Base-by-base conservation (phyloP, 2,329 filamentous ascomycete species). In the Verticillium longisporum region DNA sequence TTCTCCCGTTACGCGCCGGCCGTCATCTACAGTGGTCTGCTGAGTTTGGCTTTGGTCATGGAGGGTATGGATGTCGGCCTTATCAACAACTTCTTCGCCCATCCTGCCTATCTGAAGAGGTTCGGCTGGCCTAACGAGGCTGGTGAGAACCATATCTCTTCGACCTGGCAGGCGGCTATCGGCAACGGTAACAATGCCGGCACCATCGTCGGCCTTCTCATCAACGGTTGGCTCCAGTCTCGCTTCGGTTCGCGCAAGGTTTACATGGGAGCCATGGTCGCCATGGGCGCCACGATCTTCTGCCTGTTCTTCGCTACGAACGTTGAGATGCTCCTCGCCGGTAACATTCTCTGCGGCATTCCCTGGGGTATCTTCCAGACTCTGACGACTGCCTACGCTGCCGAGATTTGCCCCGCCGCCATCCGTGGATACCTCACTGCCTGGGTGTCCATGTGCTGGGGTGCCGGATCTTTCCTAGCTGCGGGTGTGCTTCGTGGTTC, bases 161-260 rank as follows among this genome's bases (percentile, higher is more conserved):
- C 77, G 0, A 68, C 73, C 18, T 81, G 78, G 79, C 78, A 80
- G 64, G 72, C 76, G 1, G 77, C 71, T 1, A 67, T 81, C 3
- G 70, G 70, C 11, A 78, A 77, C 41, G 78, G 73, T 6, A 73
- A 74, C 1, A 68, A 72, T 18, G 71, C 75, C 7, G 78, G 79
- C 1, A 72, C 74, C 45, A 77, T 81, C n/a, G 53, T 80, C 2
- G 78, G 79, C 1, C 69, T 79, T 4, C 65, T 78, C 45, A 57
- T 77, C 26, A 78, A 75, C 57, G 78, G 78, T 9, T 72, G 71
- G 60, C 61, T 78, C 9, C 71, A 75, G 10, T 75, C 63, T 13
- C 63, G 63, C 15, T 71, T 67, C 56, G 73, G 73, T 1, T 74
- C 74, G 41, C 68, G 72, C 15, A 68, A 70, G 64, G 75, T 73